Base-by-base conservation (phyloP, 176 grass and related monocot species). In the Oryza rufipogon region DNA sequence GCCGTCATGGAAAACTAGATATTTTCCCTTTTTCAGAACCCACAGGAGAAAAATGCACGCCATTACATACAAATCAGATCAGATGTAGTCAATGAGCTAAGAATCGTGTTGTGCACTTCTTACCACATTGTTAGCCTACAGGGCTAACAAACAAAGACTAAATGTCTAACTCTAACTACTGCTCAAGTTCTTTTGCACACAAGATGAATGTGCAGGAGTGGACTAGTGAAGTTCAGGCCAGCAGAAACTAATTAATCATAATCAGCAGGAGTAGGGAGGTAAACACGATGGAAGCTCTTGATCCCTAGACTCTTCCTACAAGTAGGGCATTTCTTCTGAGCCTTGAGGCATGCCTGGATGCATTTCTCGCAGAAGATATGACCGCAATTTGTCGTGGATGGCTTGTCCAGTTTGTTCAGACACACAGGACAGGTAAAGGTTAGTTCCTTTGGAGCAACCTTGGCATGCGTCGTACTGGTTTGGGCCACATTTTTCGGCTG, bases 331-430 rank as follows among this genome's bases (percentile, higher is more conserved):
- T 90, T 92, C 77, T 92, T 94, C 69, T 90, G 81, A 64, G 85
- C 69, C 52, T 84, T 68, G 80, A 94, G 83, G 23, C 84, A 82
- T 14, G 73, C 61, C 49, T 83, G 77, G 51, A 94, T 94, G 70
- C 92, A 94, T 25, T 67, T 80, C 73, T 83, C 47, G 70, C 92
- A 92, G 81, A 83, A 94, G 56, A 94, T 81, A 86, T 94, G 92
- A 13, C 92, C 92, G 28, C 90, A 90, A 32, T 76, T 94, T 19
- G 92, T 90, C 34, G 79, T 80, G 28, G 81, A 92, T 9, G 92
- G 80, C 69, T 83, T 73, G 0, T 74, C 72, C 77, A 94, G 73
- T 33, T 84, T 73, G 85, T 77, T 92, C 85, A 90, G 60, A 72
- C 92, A 95, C 47, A 95, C 78, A 11, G 90, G 79, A 56, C 92